Base-by-base conservation (phyloP, 352 stramenopile genomes). In the Globisporangium apiculatum region DNA sequence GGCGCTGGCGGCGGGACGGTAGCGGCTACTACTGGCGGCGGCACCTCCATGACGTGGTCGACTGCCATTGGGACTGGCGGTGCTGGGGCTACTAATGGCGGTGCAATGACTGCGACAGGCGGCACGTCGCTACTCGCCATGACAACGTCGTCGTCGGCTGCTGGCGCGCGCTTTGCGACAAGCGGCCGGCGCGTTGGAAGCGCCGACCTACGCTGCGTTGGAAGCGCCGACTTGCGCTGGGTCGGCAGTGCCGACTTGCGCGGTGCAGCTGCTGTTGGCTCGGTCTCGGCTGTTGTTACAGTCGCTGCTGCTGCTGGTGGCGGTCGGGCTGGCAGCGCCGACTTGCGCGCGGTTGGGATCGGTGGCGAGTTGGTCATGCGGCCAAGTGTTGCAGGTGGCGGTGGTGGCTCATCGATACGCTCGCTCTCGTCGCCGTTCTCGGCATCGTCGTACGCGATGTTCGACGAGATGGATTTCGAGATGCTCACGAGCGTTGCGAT, bases 401-500 rank as follows among this genome's bases (percentile, higher is more conserved):
- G 40, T 43, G 40, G 40, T 12, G 18, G 24, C 31, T 17, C 66
- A 48, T 56, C 50, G 2, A 31, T 31, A 3, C 24, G 24, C 14
- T n/a, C 51, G 0, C 55, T 24, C 5, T 68, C 62, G 49, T 45
- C 60, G 12, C 67, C 71, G 8, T 41, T 61, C 1, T 87, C 79
- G 37, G 43, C 67, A 12, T 76, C 69, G 1, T 74, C 72, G 69
- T 93, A 93, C 61, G 75, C 45, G 48, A 95, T 91, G 37, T 84
- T 87, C 51, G 83, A 94, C 46, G 75, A 83, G 54, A 95, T 94
- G 31, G 74, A 77, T 62, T 89, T 87, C 63, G 78, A 82, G 57
- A 95, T 89, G 66, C 65, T 84, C 60, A 90, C 69, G 9, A 95
- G 70, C 60, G 72, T 79, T 9, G 76, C 73, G 37, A 94, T 69